A percentile compares a stretch with the other conserved stretches of the same genome.
Conservation (phyloP, 2,329 filamentous ascomycete species). For the Fusarium longipes region DNA sequence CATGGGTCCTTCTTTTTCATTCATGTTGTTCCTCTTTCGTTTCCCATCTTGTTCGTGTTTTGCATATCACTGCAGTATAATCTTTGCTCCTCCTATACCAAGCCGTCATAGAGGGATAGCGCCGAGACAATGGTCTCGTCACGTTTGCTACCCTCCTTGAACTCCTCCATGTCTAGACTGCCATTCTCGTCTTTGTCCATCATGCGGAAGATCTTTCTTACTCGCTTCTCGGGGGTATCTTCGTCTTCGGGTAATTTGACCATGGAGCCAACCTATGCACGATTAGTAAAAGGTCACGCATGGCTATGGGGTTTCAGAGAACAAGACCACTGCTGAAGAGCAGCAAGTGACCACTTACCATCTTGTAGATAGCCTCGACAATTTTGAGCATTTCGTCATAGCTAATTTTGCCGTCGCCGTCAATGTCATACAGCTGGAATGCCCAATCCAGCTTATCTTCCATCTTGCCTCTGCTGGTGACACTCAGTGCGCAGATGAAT, state of each 20-base stretch:
- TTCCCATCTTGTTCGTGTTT: conserved; percentile 5
- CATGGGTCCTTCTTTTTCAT: conserved; percentile 35
- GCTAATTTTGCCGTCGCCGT: conserved; percentile 98
- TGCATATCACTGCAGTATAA: neutral
- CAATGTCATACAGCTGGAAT: conserved; percentile 99
- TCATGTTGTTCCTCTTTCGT: conserved; percentile 31
- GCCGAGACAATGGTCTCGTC: conserved; percentile 99
- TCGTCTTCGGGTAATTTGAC: conserved; percentile 98
- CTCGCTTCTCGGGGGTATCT: conserved; percentile 98
- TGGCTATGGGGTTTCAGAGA: neutral
- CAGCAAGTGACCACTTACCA: conserved; percentile 69
- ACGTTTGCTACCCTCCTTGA: conserved; percentile 98
- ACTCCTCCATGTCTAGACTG: conserved; percentile 95
- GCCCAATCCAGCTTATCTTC: conserved; percentile 99
- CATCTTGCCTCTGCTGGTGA: conserved; percentile 97
- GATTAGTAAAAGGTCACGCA: conserved; percentile 14
- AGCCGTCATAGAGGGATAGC: conserved; percentile 92
- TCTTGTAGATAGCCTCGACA: conserved; percentile 99
- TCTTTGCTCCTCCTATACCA: conserved; percentile 70
- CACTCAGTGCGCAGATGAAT: conserved; percentile 97
- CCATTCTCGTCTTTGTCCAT: conserved; percentile 99
- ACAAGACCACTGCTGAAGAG: neutral
- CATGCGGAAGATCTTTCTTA: conserved; percentile 98
- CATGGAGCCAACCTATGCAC: conserved; percentile 89
- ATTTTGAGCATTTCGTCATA: conserved; percentile 99